Evolutionary conservation across 805 yeast genomes (phyloP), one percentile per base, ranked within the genome.

Genomic region (Kluyveromyces siamensis): DNA sequence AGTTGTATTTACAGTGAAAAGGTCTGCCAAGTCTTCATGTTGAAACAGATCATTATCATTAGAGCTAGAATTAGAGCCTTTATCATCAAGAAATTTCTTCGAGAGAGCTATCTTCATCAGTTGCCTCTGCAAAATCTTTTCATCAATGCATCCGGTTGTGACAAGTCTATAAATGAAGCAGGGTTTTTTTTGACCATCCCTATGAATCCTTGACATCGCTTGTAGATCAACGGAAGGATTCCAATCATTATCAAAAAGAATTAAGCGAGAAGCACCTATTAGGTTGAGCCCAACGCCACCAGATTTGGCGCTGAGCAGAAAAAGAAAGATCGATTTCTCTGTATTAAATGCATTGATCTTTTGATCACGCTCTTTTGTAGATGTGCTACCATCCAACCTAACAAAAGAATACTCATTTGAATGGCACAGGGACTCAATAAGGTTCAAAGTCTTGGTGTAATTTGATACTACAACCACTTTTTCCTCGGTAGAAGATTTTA

Each of bases 191-290:
- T 93, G 99, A 0, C 99, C 99, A 63, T 91, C 97, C 57, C 99
- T 73, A 61, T 91, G 96, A 7, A 93, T 82, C 53, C 99, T 71
- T 1, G 97, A 96, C 95, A 91, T 87, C 0, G 97, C 96, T 63
- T 93, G 99, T 35, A 85, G 64, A 60, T 93, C 99, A 11, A 83
- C 75, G 0, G 96, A 80, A 0, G 99, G 99, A 54, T 93, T 93
- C 99, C 99, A 93, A 60, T 93, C 98, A 54, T 93, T 87, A 62
- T 93, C 99, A 60, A 87, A 84, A 19, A 93, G 68, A 6, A 93
- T 74, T 39, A 93, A 68, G 27, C 98, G 55, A 0, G 95, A 87
- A 0, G 95, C 99, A 0, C 98, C 99, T 35, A 87, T 76, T 35
- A 93, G 70, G 59, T 93, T 93, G 40, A 93, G 71, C 0, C 99